Conservation (phyloP, 225 moss, liverwort and hornwort genomes). For the Rhytidiadelphus loreus region DNA sequence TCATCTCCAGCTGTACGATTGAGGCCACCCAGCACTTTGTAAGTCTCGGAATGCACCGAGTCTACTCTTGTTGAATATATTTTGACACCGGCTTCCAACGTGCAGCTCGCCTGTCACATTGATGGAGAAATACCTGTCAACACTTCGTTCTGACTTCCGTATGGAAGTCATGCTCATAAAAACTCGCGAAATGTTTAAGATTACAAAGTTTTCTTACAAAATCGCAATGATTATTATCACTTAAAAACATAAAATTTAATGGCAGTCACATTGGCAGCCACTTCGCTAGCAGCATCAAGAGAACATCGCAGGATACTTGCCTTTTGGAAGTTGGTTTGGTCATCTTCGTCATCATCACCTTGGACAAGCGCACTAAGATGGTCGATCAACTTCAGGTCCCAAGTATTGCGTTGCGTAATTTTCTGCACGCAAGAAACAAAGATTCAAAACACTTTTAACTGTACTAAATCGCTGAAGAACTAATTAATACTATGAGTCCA, state of each 20-base stretch:
- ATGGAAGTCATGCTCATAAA: background rate
- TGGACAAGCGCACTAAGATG: constrained; percentile 86
- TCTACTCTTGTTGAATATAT: constrained; percentile 93
- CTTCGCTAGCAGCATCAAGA: background rate
- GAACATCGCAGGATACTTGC: constrained; percentile 14
- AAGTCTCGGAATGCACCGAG: constrained; percentile 93
- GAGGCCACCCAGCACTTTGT: constrained; percentile 81
- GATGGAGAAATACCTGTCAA: background rate
- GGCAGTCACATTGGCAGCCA: background rate
- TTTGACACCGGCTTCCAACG: constrained; percentile 95
- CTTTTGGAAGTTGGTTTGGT: constrained; percentile 87
- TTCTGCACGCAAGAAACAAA: constrained; percentile 43
- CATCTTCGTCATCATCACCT: constrained; percentile 64
- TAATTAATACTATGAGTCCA: background rate
- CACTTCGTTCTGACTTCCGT: background rate
- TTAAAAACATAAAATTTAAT: background rate
- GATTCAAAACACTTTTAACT: background rate
- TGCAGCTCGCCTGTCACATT: constrained; percentile 79
- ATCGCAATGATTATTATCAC: background rate
- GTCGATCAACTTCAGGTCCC: constrained; percentile 85
- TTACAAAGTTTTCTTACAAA: background rate
- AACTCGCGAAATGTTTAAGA: background rate
- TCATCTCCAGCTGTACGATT: constrained; percentile 63
- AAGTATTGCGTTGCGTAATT: constrained; percentile 92
- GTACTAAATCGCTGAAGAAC: background rate